Evolutionary conservation across 2,329 filamentous ascomycete species (phyloP), one percentile per base, ranked within the genome.

Genomic region (Tricladium varicosporioides): DNA sequence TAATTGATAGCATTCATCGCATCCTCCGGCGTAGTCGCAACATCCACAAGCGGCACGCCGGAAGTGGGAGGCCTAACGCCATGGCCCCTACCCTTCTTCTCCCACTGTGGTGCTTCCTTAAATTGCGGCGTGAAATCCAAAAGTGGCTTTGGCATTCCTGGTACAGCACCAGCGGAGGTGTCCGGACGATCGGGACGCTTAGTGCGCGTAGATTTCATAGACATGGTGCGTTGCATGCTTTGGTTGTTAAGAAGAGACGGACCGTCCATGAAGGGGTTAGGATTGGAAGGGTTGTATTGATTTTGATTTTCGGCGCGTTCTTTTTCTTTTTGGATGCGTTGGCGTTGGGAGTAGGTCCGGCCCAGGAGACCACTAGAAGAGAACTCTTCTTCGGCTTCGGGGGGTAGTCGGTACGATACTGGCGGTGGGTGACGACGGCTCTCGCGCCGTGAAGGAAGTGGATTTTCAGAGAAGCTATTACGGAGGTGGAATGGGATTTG

Each of bases 101-200:
- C 72, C 66, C 80, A 79, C 69, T 86, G 78, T 15, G 86, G 86
- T 5, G 85, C 79, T 60, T 88, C 85, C 50, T 80, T 77, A 66
- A 86, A 88, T 49, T 78, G 76, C 0, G 85, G 84, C 0, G 84
- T 85, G 43, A 91, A 77, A 65, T 89, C 88, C 31, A 92, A 73
- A 5, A 92, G 77, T 1, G 88, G 87, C 60, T 84, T 84, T 0
- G 63, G 65, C 18, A 58, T 57, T 2, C 51, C 51, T 5, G 33
- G 56, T 2, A 16, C 53, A 40, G 33, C 43, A 40, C 18, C 22
- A 13, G 54, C 31, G 19, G 15, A 18, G 7, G 31, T 43, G 2
- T n/a, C 33, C 15, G 52, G 22, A 10, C 40, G 54, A 49, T 59
- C 47, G 11, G 48, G 52, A 5, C 56, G 48, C 27, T 53, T 49